phyloP scores from a whole-genome alignment of 2,329 filamentous ascomycete genomes.

The Colletotrichum orchidophilum region DNA sequence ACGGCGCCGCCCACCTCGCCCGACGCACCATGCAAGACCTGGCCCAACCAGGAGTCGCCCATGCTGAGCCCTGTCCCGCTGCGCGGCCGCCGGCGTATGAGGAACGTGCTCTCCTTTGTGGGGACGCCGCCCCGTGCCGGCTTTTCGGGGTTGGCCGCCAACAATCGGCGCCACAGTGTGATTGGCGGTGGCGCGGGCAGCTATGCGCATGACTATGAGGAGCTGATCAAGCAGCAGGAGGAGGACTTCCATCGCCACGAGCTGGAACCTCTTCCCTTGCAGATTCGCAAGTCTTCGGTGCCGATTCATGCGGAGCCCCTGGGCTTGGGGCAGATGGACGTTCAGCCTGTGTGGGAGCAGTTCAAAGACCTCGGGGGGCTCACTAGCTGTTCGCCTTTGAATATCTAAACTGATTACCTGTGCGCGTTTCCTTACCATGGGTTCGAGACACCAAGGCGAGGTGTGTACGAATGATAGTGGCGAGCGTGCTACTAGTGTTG shows the following conservation, averaged over 20 bases:
- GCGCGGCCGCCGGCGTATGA: conserved; percentile 41
- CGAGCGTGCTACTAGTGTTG: not conserved
- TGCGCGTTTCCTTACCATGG: too few species aligned
- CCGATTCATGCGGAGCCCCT: conserved; percentile 18
- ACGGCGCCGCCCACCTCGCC: conserved; percentile 39
- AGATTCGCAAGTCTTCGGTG: conserved; percentile 34
- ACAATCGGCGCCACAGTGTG: conserved; percentile 10
- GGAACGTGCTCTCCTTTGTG: conserved; percentile 26
- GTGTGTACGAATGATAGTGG: not conserved
- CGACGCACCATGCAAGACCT: conserved; percentile 28
- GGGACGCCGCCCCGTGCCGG: conserved; percentile 1
- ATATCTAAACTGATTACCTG: conserved; percentile 1
- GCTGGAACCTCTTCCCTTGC: conserved; percentile 32
- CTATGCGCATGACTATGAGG: conserved; percentile 40
- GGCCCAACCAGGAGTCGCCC: conserved; percentile 21
- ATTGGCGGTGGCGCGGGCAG: conserved; percentile 13
- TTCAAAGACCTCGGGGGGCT: conserved; percentile 57
- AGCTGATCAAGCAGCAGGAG: conserved; percentile 36
- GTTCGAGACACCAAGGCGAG: not conserved
- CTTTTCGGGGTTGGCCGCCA: not conserved
- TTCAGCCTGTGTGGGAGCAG: conserved; percentile 54
- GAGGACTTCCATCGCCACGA: conserved; percentile 29
- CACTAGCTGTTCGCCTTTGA: conserved; percentile 37
- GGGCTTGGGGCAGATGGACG: conserved; percentile 20
- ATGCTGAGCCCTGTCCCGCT: conserved; percentile 36